These are phyloP conservation scores for Ustulina deusta DNA, from an alignment of 2,329 filamentous ascomycete species.

Conservation along the genomic window DNA sequence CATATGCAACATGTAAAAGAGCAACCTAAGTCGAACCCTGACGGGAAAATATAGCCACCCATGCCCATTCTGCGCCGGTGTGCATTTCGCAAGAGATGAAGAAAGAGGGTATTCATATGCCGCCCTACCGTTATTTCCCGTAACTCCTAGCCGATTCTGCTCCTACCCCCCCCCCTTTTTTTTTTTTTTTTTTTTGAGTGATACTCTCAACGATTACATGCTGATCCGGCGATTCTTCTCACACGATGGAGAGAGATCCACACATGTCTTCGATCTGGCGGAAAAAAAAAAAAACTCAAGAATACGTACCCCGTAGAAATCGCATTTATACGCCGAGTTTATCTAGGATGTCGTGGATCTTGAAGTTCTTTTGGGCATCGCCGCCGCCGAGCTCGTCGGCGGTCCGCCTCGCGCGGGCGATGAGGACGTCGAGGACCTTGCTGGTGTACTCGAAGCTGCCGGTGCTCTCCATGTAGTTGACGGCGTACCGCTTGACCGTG, in stretches of 20 bases:
- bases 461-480: conserved; percentile 89
- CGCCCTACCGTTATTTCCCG: neutral
- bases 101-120: conserved; percentile 14
- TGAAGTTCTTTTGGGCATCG: conserved; percentile 65
- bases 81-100: neutral
- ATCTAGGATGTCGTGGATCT: conserved; percentile 75
- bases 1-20: neutral
- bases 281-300: neutral
- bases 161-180: neutral
- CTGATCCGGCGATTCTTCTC: neutral
- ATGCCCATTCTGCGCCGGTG: neutral
- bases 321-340: conserved; percentile 64
- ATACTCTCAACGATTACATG: neutral
- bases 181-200: neutral
- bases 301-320: neutral
- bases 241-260: neutral
- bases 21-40: neutral
- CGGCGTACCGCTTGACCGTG: conserved; percentile 90
- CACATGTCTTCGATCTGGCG: neutral
- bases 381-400: conserved; percentile 74
- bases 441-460: conserved; percentile 91
- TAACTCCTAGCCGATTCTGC: conserved; percentile 3
- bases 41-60: neutral
- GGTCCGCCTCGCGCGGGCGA: conserved; percentile 71
- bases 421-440: conserved; percentile 72